Evolutionary conservation across 306 rosid genomes (phyloP), one percentile per base, ranked within the genome.

Genomic region (Fagus sylvatica): DNA sequence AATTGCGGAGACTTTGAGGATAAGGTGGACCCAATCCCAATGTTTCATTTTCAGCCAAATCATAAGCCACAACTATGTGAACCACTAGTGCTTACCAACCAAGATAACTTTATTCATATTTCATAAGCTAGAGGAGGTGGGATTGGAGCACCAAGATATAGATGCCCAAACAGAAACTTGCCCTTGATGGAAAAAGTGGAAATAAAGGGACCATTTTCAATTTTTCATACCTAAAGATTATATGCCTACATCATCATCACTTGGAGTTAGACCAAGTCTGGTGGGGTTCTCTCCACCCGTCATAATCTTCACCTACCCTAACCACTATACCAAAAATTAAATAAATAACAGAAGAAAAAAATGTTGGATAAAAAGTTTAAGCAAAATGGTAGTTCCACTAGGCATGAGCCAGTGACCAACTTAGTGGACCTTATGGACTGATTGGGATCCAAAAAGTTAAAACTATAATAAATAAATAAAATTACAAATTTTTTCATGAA

Each of bases 251-350:
- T 69, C 28, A 42, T 53, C 15, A 55, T 51, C 71, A 79, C 37
- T 41, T 34, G 1, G 51, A 10, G 51, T 3, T 46, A 53, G 78
- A 68, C 79, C 79, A 37, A 40, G 40, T 17, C 69, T 72, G 68
- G 83, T 80, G 85, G 85, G 73, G 74, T 46, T 72, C 55, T 68
- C 77, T 22, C 74, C 77, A 62, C 84, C 86, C 71, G 90, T 88
- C 94, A 73, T 69, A 79, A 56, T 88, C 85, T 83, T 76, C 49
- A 88, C 94, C 94, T 80, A 90, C 78, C 85, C 80, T 69, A 85
- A 83, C 90, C 88, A 88, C 91, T 82, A 9, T 33, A 15, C 1
- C 0, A 0, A 39, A 57, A 57, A 28, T 7, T 57, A 62, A 62
- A 62, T 0, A 62, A 5, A 62, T 0, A 4, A 62, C 28, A 62